Percentiles rank a stretch among this genome's conserved stretches.
phyloP scores from a whole-genome alignment of 495 filamentous ascomycete genomes.

The Penicillium lagena region DNA sequence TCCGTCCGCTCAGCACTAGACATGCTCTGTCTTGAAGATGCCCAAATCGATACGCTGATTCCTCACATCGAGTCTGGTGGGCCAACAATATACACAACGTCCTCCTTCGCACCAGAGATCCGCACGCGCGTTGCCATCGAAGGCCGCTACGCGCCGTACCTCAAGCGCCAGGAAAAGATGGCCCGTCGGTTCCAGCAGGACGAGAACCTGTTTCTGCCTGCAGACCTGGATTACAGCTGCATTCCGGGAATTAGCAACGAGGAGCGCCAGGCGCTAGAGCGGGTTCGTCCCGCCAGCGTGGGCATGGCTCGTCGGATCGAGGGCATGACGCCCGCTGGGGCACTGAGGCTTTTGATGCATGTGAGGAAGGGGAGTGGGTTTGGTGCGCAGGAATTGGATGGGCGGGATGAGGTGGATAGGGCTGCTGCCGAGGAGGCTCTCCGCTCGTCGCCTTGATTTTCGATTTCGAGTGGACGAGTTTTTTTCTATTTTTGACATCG shows the following conservation, averaged over 20 bases:
- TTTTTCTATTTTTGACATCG: background rate
- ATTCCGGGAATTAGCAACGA: conserved; percentile 71
- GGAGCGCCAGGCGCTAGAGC: conserved; percentile 64
- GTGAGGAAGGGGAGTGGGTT: conserved; percentile 23
- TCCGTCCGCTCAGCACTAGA: conserved; percentile 64
- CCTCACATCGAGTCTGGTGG: conserved; percentile 40
- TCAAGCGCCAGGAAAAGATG: conserved; percentile 58
- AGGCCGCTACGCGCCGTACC: conserved; percentile 77
- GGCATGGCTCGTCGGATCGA: conserved; percentile 87
- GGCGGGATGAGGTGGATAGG: too few species aligned
- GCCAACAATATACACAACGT: conserved; percentile 31
- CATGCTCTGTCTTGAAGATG: conserved; percentile 57
- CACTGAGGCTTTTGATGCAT: conserved; percentile 39
- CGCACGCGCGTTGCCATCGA: conserved; percentile 69
- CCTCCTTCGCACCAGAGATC: conserved; percentile 49
- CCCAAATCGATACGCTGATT: conserved; percentile 49
- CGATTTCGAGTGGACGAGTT: background rate
- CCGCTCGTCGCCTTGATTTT: conserved; percentile 9
- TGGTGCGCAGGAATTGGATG: conserved; percentile 1
- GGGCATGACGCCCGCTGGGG: conserved; percentile 55
- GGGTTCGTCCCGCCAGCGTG: conserved; percentile 69
- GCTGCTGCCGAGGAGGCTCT: conserved; percentile 9
- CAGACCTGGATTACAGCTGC: conserved; percentile 68
- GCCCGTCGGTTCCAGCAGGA: conserved; percentile 65
- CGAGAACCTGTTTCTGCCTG: conserved; percentile 66